phyloP scores from a whole-genome alignment of 192 early-diverging fungal species.

The Podila epigama region DNA sequence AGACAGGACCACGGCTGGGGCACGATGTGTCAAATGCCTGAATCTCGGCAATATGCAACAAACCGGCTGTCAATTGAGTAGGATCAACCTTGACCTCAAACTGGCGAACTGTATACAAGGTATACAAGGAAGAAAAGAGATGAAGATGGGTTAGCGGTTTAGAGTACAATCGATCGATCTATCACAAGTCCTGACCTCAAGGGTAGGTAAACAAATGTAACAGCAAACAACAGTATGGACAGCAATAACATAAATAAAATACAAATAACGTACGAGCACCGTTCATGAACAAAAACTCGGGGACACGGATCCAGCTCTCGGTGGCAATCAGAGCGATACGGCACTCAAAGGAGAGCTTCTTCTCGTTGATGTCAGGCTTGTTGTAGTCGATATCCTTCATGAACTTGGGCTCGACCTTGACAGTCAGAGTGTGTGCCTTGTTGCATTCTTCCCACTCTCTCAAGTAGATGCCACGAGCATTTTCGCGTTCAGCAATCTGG shows the following conservation, averaged over 20 bases:
- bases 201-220: no score
- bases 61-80: conserved; percentile 74
- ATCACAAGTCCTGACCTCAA: no score
- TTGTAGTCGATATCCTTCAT: conserved; percentile 67
- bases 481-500: conserved; percentile 42
- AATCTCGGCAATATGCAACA: conserved; percentile 80
- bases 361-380: conserved; percentile 62
- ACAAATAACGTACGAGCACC: conserved; percentile 52
- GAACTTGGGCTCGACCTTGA: conserved; percentile 66
- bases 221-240: no score
- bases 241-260: not conserved
- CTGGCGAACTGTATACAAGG: conserved; percentile 38
- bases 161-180: no score
- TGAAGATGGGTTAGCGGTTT: no score
- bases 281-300: conserved; percentile 77
- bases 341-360: conserved; percentile 80
- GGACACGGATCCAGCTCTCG: conserved; percentile 78
- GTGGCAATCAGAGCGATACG: conserved; percentile 75
- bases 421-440: conserved; percentile 61
- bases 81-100: conserved; percentile 86
- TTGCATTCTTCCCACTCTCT: conserved; percentile 78
- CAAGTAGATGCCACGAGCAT: conserved; percentile 87
- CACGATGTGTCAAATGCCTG: conserved; percentile 79
- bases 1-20: conserved; percentile 79
- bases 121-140: not conserved